Base-by-base conservation (phyloP, 805 yeast species). In the Limtongozyma cylindracea region DNA sequence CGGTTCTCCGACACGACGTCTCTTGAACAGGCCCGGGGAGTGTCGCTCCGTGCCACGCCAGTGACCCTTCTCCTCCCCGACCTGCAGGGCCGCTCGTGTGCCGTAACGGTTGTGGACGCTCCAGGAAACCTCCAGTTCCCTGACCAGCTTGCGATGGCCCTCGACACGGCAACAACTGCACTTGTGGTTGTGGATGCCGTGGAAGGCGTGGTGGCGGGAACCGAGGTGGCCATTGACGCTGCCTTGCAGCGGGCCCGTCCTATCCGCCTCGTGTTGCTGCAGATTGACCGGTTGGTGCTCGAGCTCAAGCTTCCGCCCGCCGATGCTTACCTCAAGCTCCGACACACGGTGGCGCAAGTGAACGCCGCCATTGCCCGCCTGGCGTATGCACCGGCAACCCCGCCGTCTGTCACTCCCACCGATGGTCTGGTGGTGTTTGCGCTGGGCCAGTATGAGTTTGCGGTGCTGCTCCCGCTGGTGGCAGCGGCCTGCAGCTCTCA, bases 51-150 rank as follows among this genome's bases (percentile, higher is more conserved):
- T 32, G 23, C 70, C 1, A 45, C 69, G 1, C 66, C 77, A 0
- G 53, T 72, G 30, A 48, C 84, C 0, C 31, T 76, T 7, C 38
- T 82, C 5, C 39, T 70, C 10, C 60, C 57, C 1, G 62, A 63
- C 34, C 28, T 61, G 14, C 43, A 43, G 10, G 43, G 39, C 9
- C 61, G 58, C 28, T 68, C 91, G 0, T 42, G 47, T 10, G 60
- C 62, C 0, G 33, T 68, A 11, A 76, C 72, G 34, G 28, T 82
- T 1, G 30, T 78, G 1, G 99, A 91, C 34, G 52, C 92, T 0
- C 99, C 99, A 0, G 99, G 99, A 0, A 96, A 88, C 41, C 58
- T 61, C 1, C 69, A 78, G 35, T 88, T 88, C 35, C 45, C 53
- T 14, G 94, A 78, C 36, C 95, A 88, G 31, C 44, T 63, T 4